Conservation (phyloP, 345 rosid genomes). For the Raphanus raphanistrum region DNA sequence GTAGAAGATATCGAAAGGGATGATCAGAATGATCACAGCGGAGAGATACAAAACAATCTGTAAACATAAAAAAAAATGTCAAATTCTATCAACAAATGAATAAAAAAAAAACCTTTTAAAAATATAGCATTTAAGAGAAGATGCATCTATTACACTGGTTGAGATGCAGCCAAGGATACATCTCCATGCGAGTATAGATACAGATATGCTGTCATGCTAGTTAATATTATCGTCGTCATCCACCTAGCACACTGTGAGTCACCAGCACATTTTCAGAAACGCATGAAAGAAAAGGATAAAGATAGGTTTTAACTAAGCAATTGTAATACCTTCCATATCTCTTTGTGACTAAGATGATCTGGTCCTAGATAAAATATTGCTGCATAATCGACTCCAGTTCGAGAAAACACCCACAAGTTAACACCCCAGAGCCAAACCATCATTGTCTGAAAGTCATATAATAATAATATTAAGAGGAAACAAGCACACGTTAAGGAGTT, state of each 20-base stretch:
- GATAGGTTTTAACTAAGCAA: neutral
- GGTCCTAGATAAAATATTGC: constrained; percentile 80
- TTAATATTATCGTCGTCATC: constrained; percentile 91
- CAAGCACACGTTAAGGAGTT: neutral
- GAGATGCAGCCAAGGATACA: constrained; percentile 90
- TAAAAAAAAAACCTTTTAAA: neutral
- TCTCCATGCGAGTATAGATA: constrained; percentile 97
- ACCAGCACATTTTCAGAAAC: neutral
- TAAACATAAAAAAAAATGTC: constrained; percentile 17
- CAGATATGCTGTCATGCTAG: constrained; percentile 94
- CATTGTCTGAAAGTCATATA: constrained; percentile 58
- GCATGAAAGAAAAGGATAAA: neutral
- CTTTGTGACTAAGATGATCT: constrained; percentile 82
- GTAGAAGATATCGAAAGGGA: constrained; percentile 85
- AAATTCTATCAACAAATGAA: constrained; percentile 10
- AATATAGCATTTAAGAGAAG: constrained; percentile 39
- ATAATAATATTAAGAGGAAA: constrained; percentile 4
- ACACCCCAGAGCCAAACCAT: constrained; percentile 99
- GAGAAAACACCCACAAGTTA: constrained; percentile 82
- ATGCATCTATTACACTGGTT: constrained; percentile 99
- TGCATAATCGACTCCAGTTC: constrained; percentile 74
- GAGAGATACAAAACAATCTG: constrained; percentile 85
- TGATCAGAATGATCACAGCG: constrained; percentile 63
- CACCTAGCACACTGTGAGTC: constrained; percentile 78
- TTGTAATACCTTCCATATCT: constrained; percentile 85